phyloP scores from a whole-genome alignment of 495 filamentous ascomycete genomes.

The Talaromyces nanjingensis region DNA sequence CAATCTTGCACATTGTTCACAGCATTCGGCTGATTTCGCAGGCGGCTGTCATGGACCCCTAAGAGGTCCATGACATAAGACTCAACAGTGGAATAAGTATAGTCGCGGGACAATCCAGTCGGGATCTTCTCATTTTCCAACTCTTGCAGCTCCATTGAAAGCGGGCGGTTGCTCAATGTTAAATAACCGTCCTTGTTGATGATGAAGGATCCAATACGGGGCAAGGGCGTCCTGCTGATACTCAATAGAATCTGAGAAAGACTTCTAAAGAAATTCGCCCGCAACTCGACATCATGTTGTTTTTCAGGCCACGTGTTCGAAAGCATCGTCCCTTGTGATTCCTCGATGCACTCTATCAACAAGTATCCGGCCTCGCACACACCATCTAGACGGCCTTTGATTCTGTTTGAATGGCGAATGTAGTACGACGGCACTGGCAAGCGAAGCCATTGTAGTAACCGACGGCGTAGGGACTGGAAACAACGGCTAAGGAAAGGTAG shows the following conservation, averaged over 20 bases:
- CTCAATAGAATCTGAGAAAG: slow-evolving; percentile 18
- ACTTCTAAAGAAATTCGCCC: slow-evolving; percentile 19
- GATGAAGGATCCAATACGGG: slow-evolving; percentile 17
- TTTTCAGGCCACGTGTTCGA: slow-evolving; percentile 23
- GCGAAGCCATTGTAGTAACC: slow-evolving; percentile 16
- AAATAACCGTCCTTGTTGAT: slow-evolving; percentile 15
- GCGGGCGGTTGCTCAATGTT: slow-evolving; percentile 16
- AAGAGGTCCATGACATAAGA: slow-evolving; percentile 28
- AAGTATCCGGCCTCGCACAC: slow-evolving; percentile 18
- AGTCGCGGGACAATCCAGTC: slow-evolving; percentile 20
- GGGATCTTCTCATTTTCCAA: slow-evolving; percentile 31
- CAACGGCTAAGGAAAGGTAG: slow-evolving; percentile 19
- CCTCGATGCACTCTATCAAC: slow-evolving; percentile 27
- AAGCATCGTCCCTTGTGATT: slow-evolving; percentile 23
- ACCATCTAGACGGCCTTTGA: not conserved
- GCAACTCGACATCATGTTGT: slow-evolving; percentile 12
- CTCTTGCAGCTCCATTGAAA: slow-evolving; percentile 16
- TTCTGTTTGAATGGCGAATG: slow-evolving; percentile 14
- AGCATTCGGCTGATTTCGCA: slow-evolving; percentile 28
- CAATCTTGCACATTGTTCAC: slow-evolving; percentile 21
- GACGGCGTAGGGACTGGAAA: slow-evolving; percentile 17
- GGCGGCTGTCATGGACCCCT: slow-evolving; percentile 21
- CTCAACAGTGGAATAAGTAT: slow-evolving; percentile 24
- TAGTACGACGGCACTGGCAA: slow-evolving; percentile 19
- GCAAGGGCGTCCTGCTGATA: slow-evolving; percentile 12